These are phyloP conservation scores for Fagopyrum esculentum DNA, from an alignment of 148 eudicot genomes.

Conservation along the genomic window DNA sequence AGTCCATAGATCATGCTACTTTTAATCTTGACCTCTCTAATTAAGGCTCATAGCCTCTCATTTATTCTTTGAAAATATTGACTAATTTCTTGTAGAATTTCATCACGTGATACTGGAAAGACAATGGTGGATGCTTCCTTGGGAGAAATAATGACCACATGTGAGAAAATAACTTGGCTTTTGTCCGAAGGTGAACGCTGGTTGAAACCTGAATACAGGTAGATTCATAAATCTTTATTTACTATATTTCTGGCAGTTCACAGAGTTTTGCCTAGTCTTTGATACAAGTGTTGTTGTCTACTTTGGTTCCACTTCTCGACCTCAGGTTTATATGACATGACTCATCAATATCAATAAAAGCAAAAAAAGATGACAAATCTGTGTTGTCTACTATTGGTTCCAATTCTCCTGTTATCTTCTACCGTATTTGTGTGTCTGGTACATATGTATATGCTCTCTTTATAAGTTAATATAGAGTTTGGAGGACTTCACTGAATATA, in stretches of 20 bases:
- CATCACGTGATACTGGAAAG: slow-evolving; percentile 99
- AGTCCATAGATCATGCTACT: neutral
- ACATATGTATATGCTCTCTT: neutral
- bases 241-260: neutral
- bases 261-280: neutral
- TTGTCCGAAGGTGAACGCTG: slow-evolving; percentile 96
- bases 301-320: neutral
- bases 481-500: neutral
- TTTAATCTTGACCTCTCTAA: neutral
- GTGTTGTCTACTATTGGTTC: neutral
- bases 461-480: neutral
- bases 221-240: neutral
- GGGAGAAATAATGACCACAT: slow-evolving; percentile 99
- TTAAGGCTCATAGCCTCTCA: neutral
- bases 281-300: neutral
- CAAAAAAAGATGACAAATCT: neutral
- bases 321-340: neutral
- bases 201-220: slow-evolving; percentile 98
- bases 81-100: slow-evolving; percentile 41
- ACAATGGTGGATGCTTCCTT: slow-evolving; percentile 98
- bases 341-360: neutral
- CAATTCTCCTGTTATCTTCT: neutral
- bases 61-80: neutral
- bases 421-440: neutral
- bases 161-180: slow-evolving; percentile 97